Conservation (phyloP, 345 rosid species). For the Bruguiera parviflora region DNA sequence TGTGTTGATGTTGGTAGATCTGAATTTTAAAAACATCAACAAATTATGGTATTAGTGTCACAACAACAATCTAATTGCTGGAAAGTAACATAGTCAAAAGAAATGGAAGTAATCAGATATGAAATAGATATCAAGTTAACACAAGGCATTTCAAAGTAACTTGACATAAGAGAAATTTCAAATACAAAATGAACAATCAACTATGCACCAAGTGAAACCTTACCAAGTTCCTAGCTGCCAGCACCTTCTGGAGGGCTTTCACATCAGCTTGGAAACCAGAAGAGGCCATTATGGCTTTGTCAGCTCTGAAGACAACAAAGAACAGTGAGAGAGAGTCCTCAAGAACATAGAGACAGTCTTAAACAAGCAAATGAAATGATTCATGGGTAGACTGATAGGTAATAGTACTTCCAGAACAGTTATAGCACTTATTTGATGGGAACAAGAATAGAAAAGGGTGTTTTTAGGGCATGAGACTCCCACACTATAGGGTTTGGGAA, state of each 20-base stretch:
- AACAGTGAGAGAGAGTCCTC: background rate
- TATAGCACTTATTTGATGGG: too few relatives aligned
- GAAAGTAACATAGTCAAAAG: background rate
- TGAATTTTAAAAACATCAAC: conserved; percentile 22
- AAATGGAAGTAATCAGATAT: background rate
- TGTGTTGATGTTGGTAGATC: conserved; percentile 98
- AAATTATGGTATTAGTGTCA: background rate
- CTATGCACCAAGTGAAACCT: conserved; percentile 24
- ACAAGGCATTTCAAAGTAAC: background rate
- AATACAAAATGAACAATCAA: background rate
- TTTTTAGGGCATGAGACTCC: too few relatives aligned
- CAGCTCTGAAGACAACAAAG: conserved; percentile 55
- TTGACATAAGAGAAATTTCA: background rate
- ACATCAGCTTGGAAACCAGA: conserved; percentile 99
- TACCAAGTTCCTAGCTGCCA: conserved; percentile 88
- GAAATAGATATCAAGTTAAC: background rate
- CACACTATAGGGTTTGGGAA: too few relatives aligned
- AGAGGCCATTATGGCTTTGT: conserved; percentile 78
- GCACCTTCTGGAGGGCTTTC: conserved; percentile 79
- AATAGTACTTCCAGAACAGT: too few relatives aligned
- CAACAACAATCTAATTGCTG: background rate
- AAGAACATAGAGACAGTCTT: background rate
- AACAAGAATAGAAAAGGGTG: too few relatives aligned
- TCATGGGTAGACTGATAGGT: too few relatives aligned
- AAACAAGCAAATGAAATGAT: too few relatives aligned